Evolutionary conservation across 1,284 basidiomycete species (phyloP).

Genomic region (Exobasidium rhododendri): DNA sequence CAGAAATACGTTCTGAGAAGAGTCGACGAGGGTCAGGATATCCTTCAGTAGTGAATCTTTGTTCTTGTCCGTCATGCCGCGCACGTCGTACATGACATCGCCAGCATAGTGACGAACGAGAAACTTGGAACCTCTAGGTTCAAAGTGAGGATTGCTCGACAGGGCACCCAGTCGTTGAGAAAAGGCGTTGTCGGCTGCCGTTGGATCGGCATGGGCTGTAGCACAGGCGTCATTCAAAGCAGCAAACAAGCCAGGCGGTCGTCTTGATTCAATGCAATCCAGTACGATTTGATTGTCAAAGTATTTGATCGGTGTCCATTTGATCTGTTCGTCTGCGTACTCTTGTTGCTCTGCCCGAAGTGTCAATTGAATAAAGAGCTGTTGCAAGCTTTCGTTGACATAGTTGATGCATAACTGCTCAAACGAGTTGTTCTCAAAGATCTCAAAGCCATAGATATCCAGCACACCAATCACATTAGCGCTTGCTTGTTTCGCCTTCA

Average conservation of each 20-base stretch:
- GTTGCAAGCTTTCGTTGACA: constrained; percentile 96
- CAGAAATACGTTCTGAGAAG: constrained; percentile 62
- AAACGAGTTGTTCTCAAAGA: constrained; percentile 98
- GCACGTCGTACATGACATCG: constrained; percentile 95
- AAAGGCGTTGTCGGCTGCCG: constrained; percentile 95
- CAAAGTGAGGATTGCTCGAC: constrained; percentile 63
- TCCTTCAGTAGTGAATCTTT: constrained; percentile 96
- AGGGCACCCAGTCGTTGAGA: constrained; percentile 75
- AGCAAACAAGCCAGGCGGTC: constrained; percentile 95
- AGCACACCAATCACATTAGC: constrained; percentile 93
- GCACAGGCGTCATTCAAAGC: constrained; percentile 97
- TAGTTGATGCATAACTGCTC: constrained; percentile 99
- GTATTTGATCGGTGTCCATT: constrained; percentile 91
- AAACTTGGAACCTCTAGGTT: constrained; percentile 62
- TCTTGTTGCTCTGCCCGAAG: constrained; percentile 99
- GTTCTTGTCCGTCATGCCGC: constrained; percentile 99
- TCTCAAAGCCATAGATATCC: constrained; percentile 89
- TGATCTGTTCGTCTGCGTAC: constrained; percentile 95
- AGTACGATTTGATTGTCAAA: constrained; percentile 72
- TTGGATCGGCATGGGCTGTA: constrained; percentile 94
- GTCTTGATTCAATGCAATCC: constrained; percentile 92
- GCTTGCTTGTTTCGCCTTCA: constrained; percentile 71
- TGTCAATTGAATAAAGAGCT: constrained; percentile 96
- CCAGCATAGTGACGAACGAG: constrained; percentile 77
- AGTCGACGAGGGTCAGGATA: constrained; percentile 80